Conservation (phyloP, 148 eudicot genomes). For the Arctostaphylos glauca region DNA sequence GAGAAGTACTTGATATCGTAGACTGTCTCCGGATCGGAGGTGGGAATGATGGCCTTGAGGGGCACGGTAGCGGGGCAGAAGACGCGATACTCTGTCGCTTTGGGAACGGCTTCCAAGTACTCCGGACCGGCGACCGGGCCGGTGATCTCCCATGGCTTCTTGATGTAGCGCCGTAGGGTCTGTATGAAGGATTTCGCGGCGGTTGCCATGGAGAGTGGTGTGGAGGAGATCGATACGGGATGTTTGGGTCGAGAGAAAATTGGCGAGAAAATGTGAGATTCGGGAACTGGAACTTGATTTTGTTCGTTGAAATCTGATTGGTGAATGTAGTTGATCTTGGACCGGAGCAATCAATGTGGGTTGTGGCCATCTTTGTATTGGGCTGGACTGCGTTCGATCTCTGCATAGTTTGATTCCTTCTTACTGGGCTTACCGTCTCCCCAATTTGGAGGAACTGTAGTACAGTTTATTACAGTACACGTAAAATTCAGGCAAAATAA, state of each 20-base stretch:
- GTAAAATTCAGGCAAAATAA: no score
- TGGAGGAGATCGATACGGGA: neutral
- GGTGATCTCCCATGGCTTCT: conserved; percentile 78
- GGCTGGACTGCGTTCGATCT: no score
- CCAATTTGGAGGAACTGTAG: no score
- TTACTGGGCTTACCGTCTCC: no score
- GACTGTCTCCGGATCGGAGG: conserved; percentile 67
- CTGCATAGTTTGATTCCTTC: no score
- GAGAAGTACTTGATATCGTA: conserved; percentile 80
- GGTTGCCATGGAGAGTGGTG: conserved; percentile 15
- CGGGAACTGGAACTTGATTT: neutral
- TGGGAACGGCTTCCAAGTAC: conserved; percentile 59
- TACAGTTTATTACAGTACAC: no score
- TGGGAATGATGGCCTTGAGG: conserved; percentile 56
- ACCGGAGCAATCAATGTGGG: no score
- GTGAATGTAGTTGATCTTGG: no score
- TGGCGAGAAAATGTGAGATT: neutral
- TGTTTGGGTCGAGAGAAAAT: conserved; percentile 10
- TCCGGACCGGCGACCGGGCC: conserved; percentile 73
- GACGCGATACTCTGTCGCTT: conserved; percentile 74
- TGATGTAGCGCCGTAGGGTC: conserved; percentile 50
- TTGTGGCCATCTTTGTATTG: no score
- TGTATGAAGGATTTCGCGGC: conserved; percentile 49
- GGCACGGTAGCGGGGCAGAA: conserved; percentile 85
- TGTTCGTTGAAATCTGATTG: neutral